Base-by-base conservation (phyloP, 352 stramenopile species). In the Pythium myriotylum region DNA sequence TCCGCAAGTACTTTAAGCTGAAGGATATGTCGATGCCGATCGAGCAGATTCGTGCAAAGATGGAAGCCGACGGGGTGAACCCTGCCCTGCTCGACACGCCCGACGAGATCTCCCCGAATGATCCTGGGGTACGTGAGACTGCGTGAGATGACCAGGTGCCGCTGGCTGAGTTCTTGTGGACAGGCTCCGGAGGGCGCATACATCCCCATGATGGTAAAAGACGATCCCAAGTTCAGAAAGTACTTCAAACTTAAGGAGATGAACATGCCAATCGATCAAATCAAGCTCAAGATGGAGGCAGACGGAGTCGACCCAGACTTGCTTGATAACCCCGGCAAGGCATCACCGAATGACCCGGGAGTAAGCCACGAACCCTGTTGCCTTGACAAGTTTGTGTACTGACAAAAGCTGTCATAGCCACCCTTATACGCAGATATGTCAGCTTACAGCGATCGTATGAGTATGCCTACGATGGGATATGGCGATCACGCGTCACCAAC, bases 161-260 rank as follows among this genome's bases (percentile, higher is more conserved):
- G 27, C 6, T 27, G 20, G 23, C n/a, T 52, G 37, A 56, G 6
- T 56, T 46, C 33, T 16, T 66, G 19, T 19, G 37, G 24, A 20
- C 56, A 92, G 81, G 70, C 86, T 40, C 65, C 82, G 14, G 81
- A 87, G 49, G 73, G 79, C 6, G 79, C 76, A 14, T 91, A 93
- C 65, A 76, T 85, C 4, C 76, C 77, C 3, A 72, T 94, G 69
- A 86, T 81, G 4, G 79, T 90, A 19, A 74, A 69, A 3, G 83
- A 97, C 32, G 87, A 96, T 54, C 77, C 84, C 12, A 84, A 67
- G 27, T 90, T 91, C 52, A 84, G 82, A 42, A 92, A 92, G 63
- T 96, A 92, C 62, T 94, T 95, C 63, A 91, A 94, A 70, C 72
- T 96, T 27, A 92, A 92, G 67, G 67, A 50, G 14, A 86, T 95